A percentile compares a stretch with the other conserved stretches of the same genome.
Conservation (phyloP, 1,284 basidiomycete genomes). For the Ceratobasidium sp. region DNA sequence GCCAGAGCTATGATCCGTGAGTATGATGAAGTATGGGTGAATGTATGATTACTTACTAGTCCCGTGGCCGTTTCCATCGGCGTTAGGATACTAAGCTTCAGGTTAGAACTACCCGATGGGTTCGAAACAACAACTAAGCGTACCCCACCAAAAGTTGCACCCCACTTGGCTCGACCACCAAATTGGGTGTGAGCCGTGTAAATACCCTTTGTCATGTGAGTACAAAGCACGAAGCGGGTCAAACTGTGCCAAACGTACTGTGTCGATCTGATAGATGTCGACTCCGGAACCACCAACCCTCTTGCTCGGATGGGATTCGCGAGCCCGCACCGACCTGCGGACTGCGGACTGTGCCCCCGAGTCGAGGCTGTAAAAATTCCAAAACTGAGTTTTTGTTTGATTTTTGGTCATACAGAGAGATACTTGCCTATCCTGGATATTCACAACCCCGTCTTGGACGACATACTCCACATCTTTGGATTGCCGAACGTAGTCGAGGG, state of each 20-base stretch:
- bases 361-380: not conserved
- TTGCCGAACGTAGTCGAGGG: slow-evolving; percentile 13
- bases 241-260: slow-evolving; percentile 5
- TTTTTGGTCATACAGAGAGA: not conserved
- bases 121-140: not conserved
- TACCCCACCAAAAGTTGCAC: slow-evolving; percentile 21
- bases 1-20: not conserved
- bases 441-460: slow-evolving; percentile 16
- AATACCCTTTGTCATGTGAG: slow-evolving; percentile 13
- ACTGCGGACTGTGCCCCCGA: not conserved
- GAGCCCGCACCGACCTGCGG: not conserved
- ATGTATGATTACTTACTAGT: slow-evolving; percentile 3
- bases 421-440: slow-evolving; percentile 4
- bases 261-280: slow-evolving; percentile 39
- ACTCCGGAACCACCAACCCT: slow-evolving; percentile 18
- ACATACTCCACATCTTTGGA: slow-evolving; percentile 43
- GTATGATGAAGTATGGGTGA: not conserved
- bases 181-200: slow-evolving; percentile 33
- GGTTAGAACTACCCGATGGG: too few species aligned
- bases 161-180: slow-evolving; percentile 41
- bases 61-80: slow-evolving; percentile 43
- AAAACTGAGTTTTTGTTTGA: not conserved
- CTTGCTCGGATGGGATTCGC: slow-evolving; percentile 2
- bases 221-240: not conserved
- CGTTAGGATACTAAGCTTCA: slow-evolving; percentile 3